Evolutionary conservation across 495 filamentous ascomycete species (phyloP), one percentile per base, ranked within the genome.

Genomic region (Massariosphaeria phaeospora): DNA sequence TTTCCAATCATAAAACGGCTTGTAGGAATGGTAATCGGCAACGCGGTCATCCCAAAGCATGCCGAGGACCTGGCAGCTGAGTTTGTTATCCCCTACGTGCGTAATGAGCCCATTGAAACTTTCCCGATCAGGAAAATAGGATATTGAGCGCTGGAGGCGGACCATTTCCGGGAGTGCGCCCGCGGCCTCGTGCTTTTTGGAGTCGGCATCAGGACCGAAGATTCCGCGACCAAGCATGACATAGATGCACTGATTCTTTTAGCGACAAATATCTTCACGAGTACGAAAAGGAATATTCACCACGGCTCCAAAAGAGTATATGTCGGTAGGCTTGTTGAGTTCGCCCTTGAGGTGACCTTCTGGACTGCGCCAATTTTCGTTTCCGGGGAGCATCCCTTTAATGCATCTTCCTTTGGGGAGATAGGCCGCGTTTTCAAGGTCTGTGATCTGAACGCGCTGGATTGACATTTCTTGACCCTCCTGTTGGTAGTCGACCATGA

Each of bases 161-260:
- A 64, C 61, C 0, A 63, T 43, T 27, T 12, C 31, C 24, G 65
- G 59, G 12, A 63, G 34, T 35, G 44, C 59, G n/a, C 65, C 62
- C 40, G 66, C 45, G 5, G 48, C 39, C 30, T 63, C 27, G 35
- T 66, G 59, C 35, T 55, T 39, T 31, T 46, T 2, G 43, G 62
- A 53, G 54, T 62, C 55, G 24, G 50, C 54, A 54, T 66, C 59
- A 26, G 42, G 45, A 2, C 62, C 62, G 26, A 67, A 65, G 34
- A 65, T 62, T 21, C 63, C 59, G 17, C 55, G 55, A 2, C 59
- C 52, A 23, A 63, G 58, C 13, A 67, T 44, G 27, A 63, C 60
- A 34, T 67, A 66, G 23, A 67, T 59, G 25, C 65, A 67, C 60
- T 58, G 23, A 51, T 24, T 6, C 1, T 49, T 13, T 51, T 27